These are phyloP conservation scores for Talaromyces islandicus DNA, from an alignment of 2,329 filamentous ascomycete species.

Conservation along the genomic window DNA sequence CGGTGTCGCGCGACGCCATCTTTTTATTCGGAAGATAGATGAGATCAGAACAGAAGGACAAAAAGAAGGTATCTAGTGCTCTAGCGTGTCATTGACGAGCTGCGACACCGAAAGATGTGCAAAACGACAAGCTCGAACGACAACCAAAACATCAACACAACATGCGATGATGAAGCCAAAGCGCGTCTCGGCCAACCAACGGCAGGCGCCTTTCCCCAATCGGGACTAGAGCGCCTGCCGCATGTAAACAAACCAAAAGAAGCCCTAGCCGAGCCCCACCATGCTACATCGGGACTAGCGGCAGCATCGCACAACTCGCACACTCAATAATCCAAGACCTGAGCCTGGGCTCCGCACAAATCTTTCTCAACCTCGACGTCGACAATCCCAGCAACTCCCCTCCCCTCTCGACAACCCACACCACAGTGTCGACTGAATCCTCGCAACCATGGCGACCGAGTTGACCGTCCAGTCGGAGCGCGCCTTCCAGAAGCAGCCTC, in stretches of 20 bases:
- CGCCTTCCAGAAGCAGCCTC: slow-evolving; percentile 99
- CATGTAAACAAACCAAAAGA: slow-evolving; percentile 38
- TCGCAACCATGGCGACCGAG: slow-evolving; percentile 87
- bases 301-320: slow-evolving; percentile 29
- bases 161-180: slow-evolving; percentile 2
- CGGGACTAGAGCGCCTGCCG: slow-evolving; percentile 21
- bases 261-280: slow-evolving; percentile 36
- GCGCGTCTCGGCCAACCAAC: slow-evolving; percentile 23
- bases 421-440: slow-evolving; percentile 41
- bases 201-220: not conserved
- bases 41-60: not conserved
- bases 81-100: not conserved
- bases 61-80: not conserved
- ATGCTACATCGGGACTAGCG: slow-evolving; percentile 26
- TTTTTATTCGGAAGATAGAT: not conserved
- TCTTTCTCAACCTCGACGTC: slow-evolving; percentile 37
- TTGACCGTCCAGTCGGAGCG: slow-evolving; percentile 99
- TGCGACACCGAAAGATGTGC: not conserved
- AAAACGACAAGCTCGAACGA: not conserved
- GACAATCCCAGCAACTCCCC: slow-evolving; percentile 20
- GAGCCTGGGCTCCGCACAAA: slow-evolving; percentile 22
- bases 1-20: slow-evolving; percentile 33
- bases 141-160: not conserved
- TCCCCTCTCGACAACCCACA: slow-evolving; percentile 27
- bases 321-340: slow-evolving; percentile 27